Base-by-base conservation (phyloP, 1,139 yeast genomes). In the Waltiozyma sp. region DNA sequence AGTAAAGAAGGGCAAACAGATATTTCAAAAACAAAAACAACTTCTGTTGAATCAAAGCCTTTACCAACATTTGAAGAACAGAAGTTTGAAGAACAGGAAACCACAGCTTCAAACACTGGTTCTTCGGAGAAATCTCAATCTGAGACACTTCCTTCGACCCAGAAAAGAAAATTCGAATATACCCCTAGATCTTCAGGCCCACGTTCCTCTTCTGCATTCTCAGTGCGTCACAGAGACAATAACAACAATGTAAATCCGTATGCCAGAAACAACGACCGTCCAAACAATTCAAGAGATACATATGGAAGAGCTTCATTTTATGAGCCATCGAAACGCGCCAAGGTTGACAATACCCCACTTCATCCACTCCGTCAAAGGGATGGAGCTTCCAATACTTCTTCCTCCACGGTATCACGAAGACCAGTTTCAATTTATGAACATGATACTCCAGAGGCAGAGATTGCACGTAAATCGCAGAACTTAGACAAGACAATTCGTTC, bases 401-500 rank as follows among this genome's bases (percentile, higher is more conserved):
- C 36, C 14, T n/a, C 21, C 4, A 21, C 23, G 8, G 23, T 21
- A 21, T 6, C 36, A 33, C 9, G 18, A 8, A 13, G 14, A 16
- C 21, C 36, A 16, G 21, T 33, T n/a, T 7, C 34, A n/a, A n/a
- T 5, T 31, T 33, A 33, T 9, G 36, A 33, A 18, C 11, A 13
- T 3, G 36, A 33, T 18, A 16, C 36, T 2, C 13, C 43, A 11
- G 43, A 45, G 28, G 42, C 42, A 28, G 50, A 51, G 34, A 50
- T 47, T 13, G 49, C 45, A 14, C 38, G 39, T 28, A 47, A 52
- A 39, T 47, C 48, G 19, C 52, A 43, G 38, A 49, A 47, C 42
- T 43, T 48, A 39, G 63, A 82, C 54, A 73, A 74, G 41, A 73
- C 84, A 45, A 94, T 91, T 24, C 68, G 91, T 47, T 69, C 75